Evolutionary conservation across 371 early-diverging fungal species (phyloP).

Genomic region (Mucor mucedo): DNA sequence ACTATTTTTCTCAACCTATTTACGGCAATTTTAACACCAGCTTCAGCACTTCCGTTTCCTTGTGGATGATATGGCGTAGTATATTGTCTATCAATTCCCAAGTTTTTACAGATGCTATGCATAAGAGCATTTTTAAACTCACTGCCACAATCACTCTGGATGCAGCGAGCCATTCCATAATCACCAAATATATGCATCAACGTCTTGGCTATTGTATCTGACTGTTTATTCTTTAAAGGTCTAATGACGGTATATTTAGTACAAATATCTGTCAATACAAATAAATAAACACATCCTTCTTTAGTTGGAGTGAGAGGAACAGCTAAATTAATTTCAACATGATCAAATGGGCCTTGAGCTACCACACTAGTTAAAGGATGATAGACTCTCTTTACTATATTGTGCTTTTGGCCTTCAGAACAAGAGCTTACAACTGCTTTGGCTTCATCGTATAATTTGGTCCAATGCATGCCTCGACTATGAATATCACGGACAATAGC

Average conservation of each 20-base stretch:
- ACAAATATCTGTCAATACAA: slow-evolving; percentile 31
- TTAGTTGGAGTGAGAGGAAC: background rate
- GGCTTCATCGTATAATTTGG: slow-evolving; percentile 1
- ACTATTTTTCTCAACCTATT: slow-evolving; percentile 21
- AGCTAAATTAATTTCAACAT: slow-evolving; percentile 3
- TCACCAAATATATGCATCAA: background rate
- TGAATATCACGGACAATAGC: slow-evolving; percentile 10
- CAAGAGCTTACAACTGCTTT: background rate
- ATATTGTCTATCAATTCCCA: slow-evolving; percentile 24
- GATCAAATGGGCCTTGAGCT: background rate
- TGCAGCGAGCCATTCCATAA: background rate
- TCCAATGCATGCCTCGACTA: slow-evolving; percentile 19
- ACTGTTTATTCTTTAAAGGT: slow-evolving; percentile 28
- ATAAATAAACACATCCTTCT: slow-evolving; percentile 21
- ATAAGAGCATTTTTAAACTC: slow-evolving; percentile 28
- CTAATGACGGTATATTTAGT: slow-evolving; percentile 30
- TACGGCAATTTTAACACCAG: slow-evolving; percentile 20
- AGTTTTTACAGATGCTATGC: background rate
- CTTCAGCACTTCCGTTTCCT: slow-evolving; percentile 35
- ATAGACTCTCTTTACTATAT: slow-evolving; percentile 2
- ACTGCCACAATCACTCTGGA: slow-evolving; percentile 34
- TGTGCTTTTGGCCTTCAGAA: background rate
- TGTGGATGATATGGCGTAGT: slow-evolving; percentile 28
- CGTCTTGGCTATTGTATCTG: slow-evolving; percentile 7
- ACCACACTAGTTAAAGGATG: background rate